Evolutionary conservation across 2,329 filamentous ascomycete genomes (phyloP).

Genomic region (Camillea tinctor): DNA sequence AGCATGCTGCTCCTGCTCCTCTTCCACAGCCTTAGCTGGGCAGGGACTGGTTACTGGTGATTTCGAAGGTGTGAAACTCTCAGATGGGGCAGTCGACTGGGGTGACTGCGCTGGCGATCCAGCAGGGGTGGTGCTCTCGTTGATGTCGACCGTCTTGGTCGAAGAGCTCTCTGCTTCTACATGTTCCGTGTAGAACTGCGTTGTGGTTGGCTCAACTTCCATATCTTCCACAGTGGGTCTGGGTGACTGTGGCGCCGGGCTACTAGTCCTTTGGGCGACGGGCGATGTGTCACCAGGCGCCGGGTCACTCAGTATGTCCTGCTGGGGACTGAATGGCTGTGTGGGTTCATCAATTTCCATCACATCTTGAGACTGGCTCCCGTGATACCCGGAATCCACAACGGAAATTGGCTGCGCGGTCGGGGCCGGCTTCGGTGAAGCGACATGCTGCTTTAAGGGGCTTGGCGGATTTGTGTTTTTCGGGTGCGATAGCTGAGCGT

Average conservation of each 20-base stretch:
- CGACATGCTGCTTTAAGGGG: constrained; percentile 31
- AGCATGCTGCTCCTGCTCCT: no score
- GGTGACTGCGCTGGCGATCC: constrained; percentile 28
- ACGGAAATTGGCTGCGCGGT: constrained; percentile 34
- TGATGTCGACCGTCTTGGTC: constrained; percentile 12
- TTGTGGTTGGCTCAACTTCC: constrained; percentile 20
- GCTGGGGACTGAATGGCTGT: constrained; percentile 21
- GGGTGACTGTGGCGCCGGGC: constrained; percentile 19
- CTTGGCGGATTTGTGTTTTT: constrained; percentile 35
- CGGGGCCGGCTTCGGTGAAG: constrained; percentile 31
- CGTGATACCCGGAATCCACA: constrained; percentile 70
- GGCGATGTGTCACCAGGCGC: constrained; percentile 21
- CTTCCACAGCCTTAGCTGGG: constrained; percentile 1
- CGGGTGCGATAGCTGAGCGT: constrained; percentile 36
- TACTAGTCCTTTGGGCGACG: constrained; percentile 13
- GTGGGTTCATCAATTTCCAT: constrained; percentile 39
- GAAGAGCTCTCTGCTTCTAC: constrained; percentile 17
- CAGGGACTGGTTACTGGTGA: constrained; percentile 10
- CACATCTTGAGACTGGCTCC: constrained; percentile 60
- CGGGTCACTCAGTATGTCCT: constrained; percentile 17
- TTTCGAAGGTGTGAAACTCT: constrained; percentile 17
- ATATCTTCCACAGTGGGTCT: constrained; percentile 19
- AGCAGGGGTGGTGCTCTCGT: constrained; percentile 34
- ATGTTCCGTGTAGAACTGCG: constrained; percentile 30
- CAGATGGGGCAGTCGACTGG: constrained; percentile 6